Evolutionary conservation across 176 grass and related monocot species (phyloP), one percentile per base, ranked within the genome.

Genomic region (Musa acuminata): DNA sequence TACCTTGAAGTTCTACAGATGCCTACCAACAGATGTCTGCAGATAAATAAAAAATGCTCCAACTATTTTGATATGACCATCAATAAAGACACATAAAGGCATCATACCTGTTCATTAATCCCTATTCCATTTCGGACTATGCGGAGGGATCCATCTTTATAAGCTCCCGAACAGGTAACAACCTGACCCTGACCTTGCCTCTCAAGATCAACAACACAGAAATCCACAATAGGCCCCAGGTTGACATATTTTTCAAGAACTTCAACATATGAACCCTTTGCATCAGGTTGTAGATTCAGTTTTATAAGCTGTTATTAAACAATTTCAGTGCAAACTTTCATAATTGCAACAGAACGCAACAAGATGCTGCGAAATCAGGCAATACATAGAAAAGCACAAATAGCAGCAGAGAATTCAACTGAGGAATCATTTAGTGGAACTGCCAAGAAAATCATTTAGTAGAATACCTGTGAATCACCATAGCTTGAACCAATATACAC

Each of bases 401-500:
- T 60, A 60, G 5, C 0, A 60, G 57, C 55, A 60, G 8, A 60
- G 14, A 60, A 60, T 14, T 21, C 17, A 59, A 59, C n/a, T 20
- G n/a, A 60, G 1, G 1, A 12, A 65, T 10, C 23, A 65, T 24
- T 60, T 3, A 26, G 10, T 26, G 22, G 11, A 65, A 65, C 58
- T 64, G 43, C 8, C 73, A 63, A 23, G 50, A 69, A 53, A 12
- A 73, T 63, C 72, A 50, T 19, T 81, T 26, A 49, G 22, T 82
- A 64, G 79, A 67, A 49, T 55, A 95, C 96, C 91, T 99, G 96
- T 74, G 96, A 99, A 89, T 99, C 96, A 54, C 96, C 96, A 91
- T 91, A 99, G 78, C 88, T 87, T 80, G 96, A 99, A 83, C 96
- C 96, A 68, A 99, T 79, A 73, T 91, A 99, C 75, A 99, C 96